Percentiles rank a stretch among this genome's conserved stretches.
Evolutionary conservation across 1,284 basidiomycete species (phyloP).

Genomic region (Somion occarium): DNA sequence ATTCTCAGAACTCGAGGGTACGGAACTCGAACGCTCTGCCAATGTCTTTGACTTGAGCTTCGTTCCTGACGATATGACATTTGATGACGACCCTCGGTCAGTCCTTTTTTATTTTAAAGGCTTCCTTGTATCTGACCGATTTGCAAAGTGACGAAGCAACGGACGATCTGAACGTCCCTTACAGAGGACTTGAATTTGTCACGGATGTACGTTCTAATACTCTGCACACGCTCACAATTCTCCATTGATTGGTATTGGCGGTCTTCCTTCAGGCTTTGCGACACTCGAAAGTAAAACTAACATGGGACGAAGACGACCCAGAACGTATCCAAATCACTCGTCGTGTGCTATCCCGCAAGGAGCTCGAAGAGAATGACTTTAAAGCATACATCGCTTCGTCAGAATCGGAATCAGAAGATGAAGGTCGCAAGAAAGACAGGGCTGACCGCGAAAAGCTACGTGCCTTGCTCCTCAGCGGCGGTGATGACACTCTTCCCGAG

Average conservation of each 20-base stretch:
- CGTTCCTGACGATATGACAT: constrained; percentile 90
- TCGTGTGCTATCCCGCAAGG: constrained; percentile 71
- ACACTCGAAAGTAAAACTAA: constrained; percentile 96
- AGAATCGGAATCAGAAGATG: constrained; percentile 39
- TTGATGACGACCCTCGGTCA: constrained; percentile 78
- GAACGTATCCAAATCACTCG: constrained; percentile 82
- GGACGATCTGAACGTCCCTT: constrained; percentile 57
- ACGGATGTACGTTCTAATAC: constrained; percentile 68
- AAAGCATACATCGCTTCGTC: constrained; percentile 72
- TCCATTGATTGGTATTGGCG: no score
- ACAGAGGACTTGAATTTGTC: constrained; percentile 87
- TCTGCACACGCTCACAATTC: no score
- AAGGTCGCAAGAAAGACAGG: constrained; percentile 24
- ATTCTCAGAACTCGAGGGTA: constrained; percentile 86
- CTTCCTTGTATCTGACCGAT: constrained; percentile 6
- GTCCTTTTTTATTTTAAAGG: constrained; percentile 13
- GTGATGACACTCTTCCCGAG: constrained; percentile 63
- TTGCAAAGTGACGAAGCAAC: constrained; percentile 79
- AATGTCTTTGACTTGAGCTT: constrained; percentile 96
- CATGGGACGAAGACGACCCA: constrained; percentile 98
- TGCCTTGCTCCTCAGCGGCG: constrained; percentile 63
- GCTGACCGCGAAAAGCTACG: constrained; percentile 62
- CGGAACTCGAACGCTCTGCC: constrained; percentile 95
- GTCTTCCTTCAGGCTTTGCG: constrained; percentile 74
- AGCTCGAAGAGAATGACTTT: constrained; percentile 90